Evolutionary conservation across 805 yeast genomes (phyloP).

Genomic region (Zygoascus bituminiphila): DNA sequence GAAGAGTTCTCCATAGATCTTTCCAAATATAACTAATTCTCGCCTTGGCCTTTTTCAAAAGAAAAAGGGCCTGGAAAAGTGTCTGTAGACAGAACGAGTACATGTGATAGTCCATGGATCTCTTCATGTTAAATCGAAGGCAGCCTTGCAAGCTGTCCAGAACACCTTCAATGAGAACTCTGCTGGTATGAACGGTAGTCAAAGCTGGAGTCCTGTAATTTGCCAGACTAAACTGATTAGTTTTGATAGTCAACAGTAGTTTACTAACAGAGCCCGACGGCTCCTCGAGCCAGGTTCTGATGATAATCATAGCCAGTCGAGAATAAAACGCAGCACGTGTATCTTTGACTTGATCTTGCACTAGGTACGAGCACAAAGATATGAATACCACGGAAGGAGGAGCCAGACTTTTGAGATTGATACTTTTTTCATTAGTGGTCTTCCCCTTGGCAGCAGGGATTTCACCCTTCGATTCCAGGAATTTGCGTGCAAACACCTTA

Average conservation of each 20-base stretch:
- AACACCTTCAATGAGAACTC: constrained; percentile 28
- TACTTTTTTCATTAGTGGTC: background rate
- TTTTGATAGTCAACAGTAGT: constrained; percentile 6
- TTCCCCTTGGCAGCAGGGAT: constrained; percentile 9
- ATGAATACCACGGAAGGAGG: constrained; percentile 26
- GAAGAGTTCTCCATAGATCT: constrained; percentile 31
- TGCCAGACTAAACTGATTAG: constrained; percentile 13
- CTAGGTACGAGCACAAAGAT: constrained; percentile 24
- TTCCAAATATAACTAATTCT: constrained; percentile 30
- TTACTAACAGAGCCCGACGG: constrained; percentile 7
- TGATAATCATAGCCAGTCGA: constrained; percentile 24
- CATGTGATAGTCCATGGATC: constrained; percentile 23
- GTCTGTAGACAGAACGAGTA: constrained; percentile 21
- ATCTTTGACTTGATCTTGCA: constrained; percentile 24
- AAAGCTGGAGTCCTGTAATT: constrained; percentile 22
- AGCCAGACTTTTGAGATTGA: background rate
- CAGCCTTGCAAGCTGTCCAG: constrained; percentile 28
- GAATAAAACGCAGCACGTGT: constrained; percentile 24
- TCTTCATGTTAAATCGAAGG: constrained; percentile 27
- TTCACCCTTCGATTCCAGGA: constrained; percentile 19
- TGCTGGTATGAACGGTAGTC: constrained; percentile 19
- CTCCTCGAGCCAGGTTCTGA: constrained; percentile 28
- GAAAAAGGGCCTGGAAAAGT: constrained; percentile 20
- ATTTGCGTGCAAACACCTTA: constrained; percentile 25
- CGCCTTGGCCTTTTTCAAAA: constrained; percentile 9